Percentiles rank a stretch among this genome's conserved stretches.
Evolutionary conservation across 176 grass and related monocot species (phyloP).

Genomic region (Eremochloa ophiuroides): DNA sequence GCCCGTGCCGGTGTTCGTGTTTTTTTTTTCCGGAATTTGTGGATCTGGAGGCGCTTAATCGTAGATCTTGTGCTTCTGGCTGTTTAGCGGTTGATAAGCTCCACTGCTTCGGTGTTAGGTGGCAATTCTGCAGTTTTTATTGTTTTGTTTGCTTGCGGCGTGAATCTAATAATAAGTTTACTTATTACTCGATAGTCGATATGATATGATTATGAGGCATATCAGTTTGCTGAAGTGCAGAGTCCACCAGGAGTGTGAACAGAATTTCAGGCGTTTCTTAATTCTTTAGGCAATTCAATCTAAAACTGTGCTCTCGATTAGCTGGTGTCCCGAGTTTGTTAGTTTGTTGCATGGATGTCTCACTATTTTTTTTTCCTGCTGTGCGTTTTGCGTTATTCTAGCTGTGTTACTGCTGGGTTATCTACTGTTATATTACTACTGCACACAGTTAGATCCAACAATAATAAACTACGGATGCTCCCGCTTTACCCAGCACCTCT

Average conservation of each 20-base stretch:
- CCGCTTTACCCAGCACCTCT: slow-evolving; percentile 16
- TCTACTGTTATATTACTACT: not conserved
- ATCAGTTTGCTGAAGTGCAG: not conserved
- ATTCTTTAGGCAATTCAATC: not conserved
- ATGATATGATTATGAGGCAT: not conserved
- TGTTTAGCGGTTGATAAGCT: not conserved
- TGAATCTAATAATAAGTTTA: not conserved
- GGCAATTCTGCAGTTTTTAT: not conserved
- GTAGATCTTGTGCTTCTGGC: slow-evolving; percentile 1
- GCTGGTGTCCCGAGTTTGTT: not conserved
- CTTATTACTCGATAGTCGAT: not conserved
- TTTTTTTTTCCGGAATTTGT: not conserved
- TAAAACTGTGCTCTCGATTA: not conserved
- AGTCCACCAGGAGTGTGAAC: not conserved
- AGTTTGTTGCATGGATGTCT: not conserved
- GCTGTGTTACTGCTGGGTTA: not conserved
- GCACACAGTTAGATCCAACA: slow-evolving; percentile 18
- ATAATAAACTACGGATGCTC: slow-evolving; percentile 34
- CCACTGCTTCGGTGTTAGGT: not conserved
- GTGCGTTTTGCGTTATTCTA: not conserved
- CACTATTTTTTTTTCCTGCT: not conserved
- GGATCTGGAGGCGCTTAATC: not conserved
- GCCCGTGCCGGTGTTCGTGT: not conserved
- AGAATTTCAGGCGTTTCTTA: not conserved
- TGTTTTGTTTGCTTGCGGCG: slow-evolving; percentile 19